Percentiles rank a stretch among this genome's conserved stretches.
phyloP scores from a whole-genome alignment of 1,284 basidiomycete genomes.

The Phylloboletellus chloephorus region DNA sequence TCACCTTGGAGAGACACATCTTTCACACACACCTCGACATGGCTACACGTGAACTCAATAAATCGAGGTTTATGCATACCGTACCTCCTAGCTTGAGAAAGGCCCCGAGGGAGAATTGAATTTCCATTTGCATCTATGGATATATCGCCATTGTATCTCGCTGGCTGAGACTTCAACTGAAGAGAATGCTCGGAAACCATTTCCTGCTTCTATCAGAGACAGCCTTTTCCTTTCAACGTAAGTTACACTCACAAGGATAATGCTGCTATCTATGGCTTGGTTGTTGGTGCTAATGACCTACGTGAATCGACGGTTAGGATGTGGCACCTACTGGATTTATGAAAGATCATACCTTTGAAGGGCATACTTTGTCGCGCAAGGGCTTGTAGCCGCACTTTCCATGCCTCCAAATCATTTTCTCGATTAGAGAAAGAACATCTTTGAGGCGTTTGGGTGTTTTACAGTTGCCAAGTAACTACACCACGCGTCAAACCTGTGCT shows the following conservation, averaged over 20 bases:
- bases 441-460: constrained; percentile 75
- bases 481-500: constrained; percentile 1
- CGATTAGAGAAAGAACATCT: constrained; percentile 47
- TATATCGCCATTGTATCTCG: constrained; percentile 29
- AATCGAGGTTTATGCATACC: constrained; percentile 67
- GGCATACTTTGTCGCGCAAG: constrained; percentile 62
- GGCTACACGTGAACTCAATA: constrained; percentile 65
- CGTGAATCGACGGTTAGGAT: constrained; percentile 3
- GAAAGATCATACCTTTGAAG: constrained; percentile 55
- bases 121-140: constrained; percentile 48
- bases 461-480: constrained; percentile 41
- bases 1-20: neutral
- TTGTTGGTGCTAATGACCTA: constrained; percentile 32
- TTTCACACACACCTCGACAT: constrained; percentile 47
- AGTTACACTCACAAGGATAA: constrained; percentile 49
- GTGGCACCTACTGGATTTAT: neutral
- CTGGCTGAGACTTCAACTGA: constrained; percentile 48
- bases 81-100: constrained; percentile 44
- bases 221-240: neutral
- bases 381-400: constrained; percentile 65
- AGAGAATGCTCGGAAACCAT: constrained; percentile 67
- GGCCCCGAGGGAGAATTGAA: constrained; percentile 38
- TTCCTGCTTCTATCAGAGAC: constrained; percentile 42
- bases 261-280: constrained; percentile 43
- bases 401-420: constrained; percentile 65